Base-by-base conservation (phyloP, 345 rosid species). In the Gossypium stocksii region DNA sequence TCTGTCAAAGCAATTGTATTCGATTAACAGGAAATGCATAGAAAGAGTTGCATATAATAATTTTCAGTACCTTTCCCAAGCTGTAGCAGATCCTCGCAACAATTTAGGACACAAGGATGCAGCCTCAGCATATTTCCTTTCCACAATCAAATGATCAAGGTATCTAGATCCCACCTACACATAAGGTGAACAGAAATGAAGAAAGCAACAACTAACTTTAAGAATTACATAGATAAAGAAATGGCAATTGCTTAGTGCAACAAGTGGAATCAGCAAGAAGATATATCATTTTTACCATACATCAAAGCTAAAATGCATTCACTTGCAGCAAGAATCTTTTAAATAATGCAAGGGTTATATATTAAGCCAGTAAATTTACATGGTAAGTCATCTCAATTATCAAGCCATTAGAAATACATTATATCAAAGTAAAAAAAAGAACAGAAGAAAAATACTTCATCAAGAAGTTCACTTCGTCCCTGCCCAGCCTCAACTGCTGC, bases 401-500 rank as follows among this genome's bases (percentile, higher is more conserved):
- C 29, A 73, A 29, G 62, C 19, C 41, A 46, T 73, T 23, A 61
- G 7, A 6, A 3, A 51, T 51, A 51, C 54, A 4, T 15, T 49
- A 38, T 23, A 54, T 19, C 46, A 49, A 45, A 27, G 22, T 23
- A 10, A 22, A 71, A 34, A 27, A 7, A 13, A n/a, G n/a, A n/a
- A n/a, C n/a, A n/a, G 41, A 60, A 34, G 5, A 73, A 59, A 82
- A 73, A 44, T 83, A 95, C 99, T 96, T 95, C 96, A 74, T 95
- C 98, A 80, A 95, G 79, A 69, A 95, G 96, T 83, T 93, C 97
- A 80, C 90, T 90, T 60, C 91, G 89, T 80, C 97, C 98, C 79
- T 91, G 97, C 76, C 96, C 96, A 44, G 97, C 97, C 87, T 95
- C 99, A 76, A 90, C 99, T 71, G 99, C 99, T 73, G 90, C 99